phyloP scores from a whole-genome alignment of 1,139 yeast genomes.

The Eremothecium coryli region DNA sequence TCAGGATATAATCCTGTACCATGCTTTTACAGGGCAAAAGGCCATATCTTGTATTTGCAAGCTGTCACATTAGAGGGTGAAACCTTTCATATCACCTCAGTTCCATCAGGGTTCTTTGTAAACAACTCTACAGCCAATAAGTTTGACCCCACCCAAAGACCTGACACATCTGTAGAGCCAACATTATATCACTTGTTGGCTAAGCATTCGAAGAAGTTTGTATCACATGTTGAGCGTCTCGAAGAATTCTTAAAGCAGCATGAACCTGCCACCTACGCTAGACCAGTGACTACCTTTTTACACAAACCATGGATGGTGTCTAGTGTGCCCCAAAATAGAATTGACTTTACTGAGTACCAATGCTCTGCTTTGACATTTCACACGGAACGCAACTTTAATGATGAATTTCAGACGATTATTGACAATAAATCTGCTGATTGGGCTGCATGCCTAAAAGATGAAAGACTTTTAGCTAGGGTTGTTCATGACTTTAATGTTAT shows the following conservation, averaged over 20 bases:
- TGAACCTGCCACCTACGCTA: constrained; percentile 47
- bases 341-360: constrained; percentile 26
- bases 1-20: constrained; percentile 92
- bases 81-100: constrained; percentile 66
- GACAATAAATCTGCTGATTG: constrained; percentile 55
- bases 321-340: constrained; percentile 22
- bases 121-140: constrained; percentile 56
- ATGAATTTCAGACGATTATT: constrained; percentile 72
- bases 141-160: constrained; percentile 58
- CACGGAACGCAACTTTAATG: constrained; percentile 73
- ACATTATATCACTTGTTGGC: constrained; percentile 30
- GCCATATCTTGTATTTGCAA: constrained; percentile 72
- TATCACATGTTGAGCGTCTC: constrained; percentile 33
- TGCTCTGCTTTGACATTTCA: constrained; percentile 13
- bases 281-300: constrained; percentile 53
- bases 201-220: constrained; percentile 32
- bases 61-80: constrained; percentile 77
- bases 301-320: constrained; percentile 71
- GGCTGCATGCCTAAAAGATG: constrained; percentile 66
- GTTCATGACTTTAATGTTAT: constrained; percentile 67
- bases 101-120: constrained; percentile 68
- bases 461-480: constrained; percentile 63
- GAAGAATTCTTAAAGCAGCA: constrained; percentile 36
- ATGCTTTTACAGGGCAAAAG: constrained; percentile 46
- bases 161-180: constrained; percentile 28